Conservation (phyloP, 1,139 yeast genomes). For the Saccharomycopsis phalli region DNA sequence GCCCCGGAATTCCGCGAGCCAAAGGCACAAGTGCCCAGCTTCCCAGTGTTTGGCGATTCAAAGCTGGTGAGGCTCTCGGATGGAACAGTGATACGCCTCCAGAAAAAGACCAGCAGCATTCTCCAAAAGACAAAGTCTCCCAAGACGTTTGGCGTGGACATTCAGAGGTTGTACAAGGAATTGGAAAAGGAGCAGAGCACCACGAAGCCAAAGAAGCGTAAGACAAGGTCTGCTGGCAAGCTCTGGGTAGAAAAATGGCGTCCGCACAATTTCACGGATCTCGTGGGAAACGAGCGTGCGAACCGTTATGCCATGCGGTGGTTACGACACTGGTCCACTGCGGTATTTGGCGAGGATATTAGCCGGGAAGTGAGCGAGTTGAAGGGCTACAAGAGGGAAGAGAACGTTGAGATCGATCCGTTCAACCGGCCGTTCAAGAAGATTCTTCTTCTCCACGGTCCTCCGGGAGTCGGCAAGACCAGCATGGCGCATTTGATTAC, state of each 20-base stretch:
- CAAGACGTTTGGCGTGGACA: slow-evolving; percentile 29
- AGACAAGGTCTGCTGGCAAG: slow-evolving; percentile 10
- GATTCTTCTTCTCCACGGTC: slow-evolving; percentile 74
- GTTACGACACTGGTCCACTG: slow-evolving; percentile 73
- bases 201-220: slow-evolving; percentile 8
- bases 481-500: slow-evolving; percentile 82
- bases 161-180: slow-evolving; percentile 28
- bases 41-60: too few species aligned
- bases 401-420: slow-evolving; percentile 34
- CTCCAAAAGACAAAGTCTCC: too few species aligned
- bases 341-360: slow-evolving; percentile 46
- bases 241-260: slow-evolving; percentile 82
- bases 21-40: too few species aligned
- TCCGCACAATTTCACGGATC: slow-evolving; percentile 64
- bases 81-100: slow-evolving; percentile 5
- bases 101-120: slow-evolving; percentile 5
- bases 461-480: slow-evolving; percentile 95
- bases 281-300: slow-evolving; percentile 71
- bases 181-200: slow-evolving; percentile 24
- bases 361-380: slow-evolving; percentile 23
- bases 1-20: too few species aligned
- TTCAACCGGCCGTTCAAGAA: slow-evolving; percentile 64
- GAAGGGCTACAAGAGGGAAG: slow-evolving; percentile 9
- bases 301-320: slow-evolving; percentile 68
- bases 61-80: slow-evolving; percentile 10